Conservation (phyloP, 208 protist genomes). For the Trichomonas vaginalis region DNA sequence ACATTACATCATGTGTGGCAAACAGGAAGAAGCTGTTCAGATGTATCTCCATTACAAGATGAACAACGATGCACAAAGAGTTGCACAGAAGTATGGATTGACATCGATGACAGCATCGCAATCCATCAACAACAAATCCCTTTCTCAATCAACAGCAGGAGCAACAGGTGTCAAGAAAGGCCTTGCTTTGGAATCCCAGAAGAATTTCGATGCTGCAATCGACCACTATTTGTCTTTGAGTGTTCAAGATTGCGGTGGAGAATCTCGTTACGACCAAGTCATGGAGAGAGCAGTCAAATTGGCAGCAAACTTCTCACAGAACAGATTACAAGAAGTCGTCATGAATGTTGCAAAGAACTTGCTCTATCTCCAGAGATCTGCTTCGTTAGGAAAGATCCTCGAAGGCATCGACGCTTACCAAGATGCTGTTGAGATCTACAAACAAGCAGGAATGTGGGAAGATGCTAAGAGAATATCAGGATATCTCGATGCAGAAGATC, state of each 20-base stretch:
- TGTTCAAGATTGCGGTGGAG: background rate
- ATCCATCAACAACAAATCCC: background rate
- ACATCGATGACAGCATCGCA: background rate
- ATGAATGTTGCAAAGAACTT: background rate
- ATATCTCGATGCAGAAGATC: background rate
- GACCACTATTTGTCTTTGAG: background rate
- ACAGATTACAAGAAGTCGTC: background rate
- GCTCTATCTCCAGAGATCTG: background rate
- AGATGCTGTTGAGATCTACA: background rate
- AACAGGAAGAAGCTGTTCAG: background rate
- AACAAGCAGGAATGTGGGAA: background rate
- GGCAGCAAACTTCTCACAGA: background rate
- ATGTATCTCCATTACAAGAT: constrained; percentile 1
- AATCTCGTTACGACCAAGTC: background rate
- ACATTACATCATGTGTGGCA: background rate
- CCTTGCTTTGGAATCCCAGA: background rate
- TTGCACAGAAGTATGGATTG: background rate
- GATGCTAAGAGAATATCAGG: background rate
- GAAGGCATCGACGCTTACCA: background rate
- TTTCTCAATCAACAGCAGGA: background rate
- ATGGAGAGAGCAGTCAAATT: background rate
- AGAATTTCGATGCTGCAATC: background rate
- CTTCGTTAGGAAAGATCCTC: background rate
- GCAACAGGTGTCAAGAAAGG: background rate
- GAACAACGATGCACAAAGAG: background rate